Evolutionary conservation across 2,329 filamentous ascomycete species (phyloP).

Genomic region (Colletotrichum lini): DNA sequence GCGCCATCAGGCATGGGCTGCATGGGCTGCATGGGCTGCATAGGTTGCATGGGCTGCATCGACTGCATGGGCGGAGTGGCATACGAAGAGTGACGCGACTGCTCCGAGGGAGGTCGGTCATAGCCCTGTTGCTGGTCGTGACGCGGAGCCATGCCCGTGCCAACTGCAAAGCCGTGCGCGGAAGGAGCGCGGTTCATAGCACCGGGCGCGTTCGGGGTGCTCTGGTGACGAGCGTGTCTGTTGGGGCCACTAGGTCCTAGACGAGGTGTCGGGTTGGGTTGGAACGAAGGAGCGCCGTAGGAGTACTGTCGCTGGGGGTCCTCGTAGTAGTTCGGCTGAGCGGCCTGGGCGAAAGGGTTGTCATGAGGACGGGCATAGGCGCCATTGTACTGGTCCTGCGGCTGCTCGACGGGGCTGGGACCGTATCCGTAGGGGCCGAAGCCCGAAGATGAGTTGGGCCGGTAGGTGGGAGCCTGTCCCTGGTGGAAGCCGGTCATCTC

Average conservation of each 20-base stretch:
- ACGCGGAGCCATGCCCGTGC: conserved; percentile 33
- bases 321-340: conserved; percentile 45
- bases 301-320: conserved; percentile 43
- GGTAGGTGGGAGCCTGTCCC: conserved; percentile 41
- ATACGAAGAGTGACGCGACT: conserved; percentile 28
- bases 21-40: conserved; percentile 16
- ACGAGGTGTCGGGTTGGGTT: conserved; percentile 25
- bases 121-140: conserved; percentile 38
- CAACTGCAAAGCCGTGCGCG: conserved; percentile 39
- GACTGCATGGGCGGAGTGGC: conserved; percentile 31
- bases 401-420: conserved; percentile 31
- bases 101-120: conserved; percentile 34
- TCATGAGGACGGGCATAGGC: conserved; percentile 42
- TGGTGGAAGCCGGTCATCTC: conserved; percentile 46
- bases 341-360: conserved; percentile 28
- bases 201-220: conserved; percentile 46
- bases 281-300: conserved; percentile 36
- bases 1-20: conserved; percentile 27
- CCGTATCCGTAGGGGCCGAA: conserved; percentile 41
- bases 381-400: conserved; percentile 43
- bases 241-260: conserved; percentile 27
- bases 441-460: conserved; percentile 40
- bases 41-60: conserved; percentile 33
- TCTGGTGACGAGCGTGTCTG: conserved; percentile 51
- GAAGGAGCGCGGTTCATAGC: conserved; percentile 40